Percentiles rank a stretch among this genome's conserved stretches.
Evolutionary conservation across 139 green algal genomes (phyloP).

Genomic region (Eudorina sp.): DNA sequence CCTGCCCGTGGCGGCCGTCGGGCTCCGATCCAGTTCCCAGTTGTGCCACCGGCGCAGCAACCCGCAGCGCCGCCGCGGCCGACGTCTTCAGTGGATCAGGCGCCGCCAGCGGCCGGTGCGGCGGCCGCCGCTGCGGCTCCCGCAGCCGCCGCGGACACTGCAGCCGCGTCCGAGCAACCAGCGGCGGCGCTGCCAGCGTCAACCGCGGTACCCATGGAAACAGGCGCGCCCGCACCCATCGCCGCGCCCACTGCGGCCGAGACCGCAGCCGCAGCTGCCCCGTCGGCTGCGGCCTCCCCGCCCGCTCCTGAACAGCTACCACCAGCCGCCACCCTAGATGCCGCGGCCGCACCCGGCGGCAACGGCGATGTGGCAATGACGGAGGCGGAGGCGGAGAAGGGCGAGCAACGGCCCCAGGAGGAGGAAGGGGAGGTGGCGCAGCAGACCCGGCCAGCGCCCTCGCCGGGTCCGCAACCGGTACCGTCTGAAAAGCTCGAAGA

Average conservation of each 20-base stretch:
- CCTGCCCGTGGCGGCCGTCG: background rate
- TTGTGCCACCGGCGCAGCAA: background rate
- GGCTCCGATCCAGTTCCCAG: slow-evolving; percentile 8
- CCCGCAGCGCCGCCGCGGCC: background rate
- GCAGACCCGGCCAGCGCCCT: too few species aligned
- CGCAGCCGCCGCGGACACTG: background rate
- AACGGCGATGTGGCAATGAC: background rate
- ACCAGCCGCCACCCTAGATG: background rate
- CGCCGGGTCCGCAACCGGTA: too few species aligned
- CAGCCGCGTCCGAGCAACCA: background rate
- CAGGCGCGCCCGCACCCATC: background rate
- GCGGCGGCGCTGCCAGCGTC: background rate
- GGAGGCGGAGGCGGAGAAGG: background rate
- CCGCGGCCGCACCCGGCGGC: background rate
- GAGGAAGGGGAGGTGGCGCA: too few species aligned
- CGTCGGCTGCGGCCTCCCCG: background rate
- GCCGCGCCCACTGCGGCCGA: background rate
- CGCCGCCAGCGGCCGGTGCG: background rate
- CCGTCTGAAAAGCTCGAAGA: too few species aligned
- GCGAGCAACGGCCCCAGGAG: too few species aligned
- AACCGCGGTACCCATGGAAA: background rate
- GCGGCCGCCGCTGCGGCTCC: background rate
- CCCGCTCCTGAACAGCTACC: background rate
- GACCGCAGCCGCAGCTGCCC: background rate
- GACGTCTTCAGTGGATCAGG: background rate